A percentile compares a stretch with the other conserved stretches of the same genome.
phyloP scores from a whole-genome alignment of 441 rosid genomes.

The Syzygium syzygioides region DNA sequence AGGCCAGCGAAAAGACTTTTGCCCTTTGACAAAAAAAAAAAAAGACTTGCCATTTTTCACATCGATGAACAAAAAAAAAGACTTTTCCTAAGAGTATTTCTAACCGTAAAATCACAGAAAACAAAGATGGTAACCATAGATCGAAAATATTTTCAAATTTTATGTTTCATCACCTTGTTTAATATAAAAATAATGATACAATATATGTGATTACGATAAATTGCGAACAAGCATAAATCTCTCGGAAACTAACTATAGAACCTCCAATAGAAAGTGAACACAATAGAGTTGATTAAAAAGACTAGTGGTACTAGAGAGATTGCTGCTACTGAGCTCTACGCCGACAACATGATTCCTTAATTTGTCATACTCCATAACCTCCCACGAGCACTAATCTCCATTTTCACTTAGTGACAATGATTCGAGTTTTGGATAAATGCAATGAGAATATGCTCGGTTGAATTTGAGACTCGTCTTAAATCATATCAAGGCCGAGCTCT shows the following conservation, averaged over 20 bases:
- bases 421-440: too few relatives aligned
- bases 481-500: too few relatives aligned
- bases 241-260: too few relatives aligned
- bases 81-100: background rate
- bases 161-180: too few relatives aligned
- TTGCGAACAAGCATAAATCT: too few relatives aligned
- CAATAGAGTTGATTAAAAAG: background rate
- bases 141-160: too few relatives aligned
- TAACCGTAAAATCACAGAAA: background rate
- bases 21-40: background rate
- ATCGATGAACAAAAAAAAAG: background rate
- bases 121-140: accelerated
- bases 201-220: too few relatives aligned
- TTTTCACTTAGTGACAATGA: background rate
- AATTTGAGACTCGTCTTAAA: too few relatives aligned
- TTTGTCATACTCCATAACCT: background rate
- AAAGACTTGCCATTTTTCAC: background rate
- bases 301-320: background rate
- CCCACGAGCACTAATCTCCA: background rate
- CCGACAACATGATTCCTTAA: background rate
- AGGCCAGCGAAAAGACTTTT: background rate
- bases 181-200: too few relatives aligned
- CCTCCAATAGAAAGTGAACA: background rate
- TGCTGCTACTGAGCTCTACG: background rate
- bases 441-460: too few relatives aligned